Conservation (phyloP, 257 asterid species). For the Jacaranda mimosifolia region DNA sequence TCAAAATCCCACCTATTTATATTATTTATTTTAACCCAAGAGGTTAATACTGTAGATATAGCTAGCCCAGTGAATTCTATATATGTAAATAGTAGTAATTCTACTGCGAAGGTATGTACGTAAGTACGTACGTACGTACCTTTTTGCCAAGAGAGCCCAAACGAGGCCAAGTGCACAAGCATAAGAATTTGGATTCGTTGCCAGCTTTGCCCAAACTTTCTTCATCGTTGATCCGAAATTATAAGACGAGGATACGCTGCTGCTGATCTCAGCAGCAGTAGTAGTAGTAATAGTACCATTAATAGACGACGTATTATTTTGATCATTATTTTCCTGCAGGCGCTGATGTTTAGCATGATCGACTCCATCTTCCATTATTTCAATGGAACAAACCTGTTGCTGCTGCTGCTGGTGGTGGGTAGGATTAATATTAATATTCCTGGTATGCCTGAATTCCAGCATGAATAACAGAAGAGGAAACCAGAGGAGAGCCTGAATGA, state of each 20-base stretch:
- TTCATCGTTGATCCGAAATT: slow-evolving; percentile 45
- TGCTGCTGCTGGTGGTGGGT: not conserved
- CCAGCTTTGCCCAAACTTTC: slow-evolving; percentile 56
- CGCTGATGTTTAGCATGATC: not conserved
- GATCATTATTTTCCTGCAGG: not conserved
- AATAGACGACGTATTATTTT: not conserved
- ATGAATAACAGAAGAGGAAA: slow-evolving; percentile 52
- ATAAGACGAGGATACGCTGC: not conserved
- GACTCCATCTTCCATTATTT: not conserved
- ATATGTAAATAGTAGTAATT: no score
- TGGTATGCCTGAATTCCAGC: slow-evolving; percentile 57
- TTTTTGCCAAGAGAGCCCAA: slow-evolving; percentile 71
- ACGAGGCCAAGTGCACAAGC: slow-evolving; percentile 70
- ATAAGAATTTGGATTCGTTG: slow-evolving; percentile 66
- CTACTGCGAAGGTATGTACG: no score
- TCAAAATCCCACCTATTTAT: slow-evolving; percentile 64
- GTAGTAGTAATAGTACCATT: no score
- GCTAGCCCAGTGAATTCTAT: no score
- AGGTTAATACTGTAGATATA: no score
- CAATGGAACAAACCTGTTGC: slow-evolving; percentile 2
- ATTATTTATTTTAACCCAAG: not conserved
- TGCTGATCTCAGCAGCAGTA: not conserved
- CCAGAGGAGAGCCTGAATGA: slow-evolving; percentile 71
- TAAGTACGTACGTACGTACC: slow-evolving; percentile 48
- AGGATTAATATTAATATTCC: not conserved